Percentiles rank a stretch among this genome's conserved stretches.
Evolutionary conservation across 2,329 filamentous ascomycete genomes (phyloP).

Genomic region (Colletotrichum horii): DNA sequence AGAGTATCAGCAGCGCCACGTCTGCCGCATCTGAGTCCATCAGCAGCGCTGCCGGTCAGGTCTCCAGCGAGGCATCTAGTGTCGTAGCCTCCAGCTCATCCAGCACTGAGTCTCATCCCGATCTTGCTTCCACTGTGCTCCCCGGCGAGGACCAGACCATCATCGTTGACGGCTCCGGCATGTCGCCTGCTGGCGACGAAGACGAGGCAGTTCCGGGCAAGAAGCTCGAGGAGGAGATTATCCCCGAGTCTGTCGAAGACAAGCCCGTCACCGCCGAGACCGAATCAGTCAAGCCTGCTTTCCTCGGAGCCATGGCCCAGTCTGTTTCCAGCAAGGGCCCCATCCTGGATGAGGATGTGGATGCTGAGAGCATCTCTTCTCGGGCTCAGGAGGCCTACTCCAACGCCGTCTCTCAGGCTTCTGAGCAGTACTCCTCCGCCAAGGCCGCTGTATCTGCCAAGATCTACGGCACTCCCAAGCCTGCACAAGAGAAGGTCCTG

Average conservation of each 20-base stretch:
- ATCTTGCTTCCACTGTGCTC: slow-evolving; percentile 21
- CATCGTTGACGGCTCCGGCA: slow-evolving; percentile 23
- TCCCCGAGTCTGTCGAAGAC: slow-evolving; percentile 26
- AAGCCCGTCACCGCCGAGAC: slow-evolving; percentile 32
- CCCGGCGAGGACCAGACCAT: slow-evolving; percentile 20
- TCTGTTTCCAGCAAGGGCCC: slow-evolving; percentile 51
- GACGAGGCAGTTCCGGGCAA: slow-evolving; percentile 18
- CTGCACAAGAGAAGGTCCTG: slow-evolving; percentile 67
- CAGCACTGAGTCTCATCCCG: background rate
- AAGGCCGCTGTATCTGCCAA: slow-evolving; percentile 71
- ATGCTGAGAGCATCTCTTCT: slow-evolving; percentile 42
- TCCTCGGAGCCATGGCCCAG: slow-evolving; percentile 58
- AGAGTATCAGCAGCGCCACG: slow-evolving; percentile 12
- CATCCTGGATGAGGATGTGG: slow-evolving; percentile 53
- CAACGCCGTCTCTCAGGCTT: slow-evolving; percentile 68
- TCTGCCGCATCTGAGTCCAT: slow-evolving; percentile 28
- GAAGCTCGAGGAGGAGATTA: slow-evolving; percentile 29
- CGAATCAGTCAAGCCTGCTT: slow-evolving; percentile 47
- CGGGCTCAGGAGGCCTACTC: slow-evolving; percentile 65
- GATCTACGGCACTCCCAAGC: slow-evolving; percentile 69
- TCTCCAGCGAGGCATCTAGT: slow-evolving; percentile 22
- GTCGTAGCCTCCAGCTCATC: background rate
- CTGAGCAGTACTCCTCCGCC: slow-evolving; percentile 71
- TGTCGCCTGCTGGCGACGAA: slow-evolving; percentile 23
- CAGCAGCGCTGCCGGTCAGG: slow-evolving; percentile 24